Evolutionary conservation across 2,329 filamentous ascomycete species (phyloP).

Genomic region (Cylindrodendrum hubeiense): DNA sequence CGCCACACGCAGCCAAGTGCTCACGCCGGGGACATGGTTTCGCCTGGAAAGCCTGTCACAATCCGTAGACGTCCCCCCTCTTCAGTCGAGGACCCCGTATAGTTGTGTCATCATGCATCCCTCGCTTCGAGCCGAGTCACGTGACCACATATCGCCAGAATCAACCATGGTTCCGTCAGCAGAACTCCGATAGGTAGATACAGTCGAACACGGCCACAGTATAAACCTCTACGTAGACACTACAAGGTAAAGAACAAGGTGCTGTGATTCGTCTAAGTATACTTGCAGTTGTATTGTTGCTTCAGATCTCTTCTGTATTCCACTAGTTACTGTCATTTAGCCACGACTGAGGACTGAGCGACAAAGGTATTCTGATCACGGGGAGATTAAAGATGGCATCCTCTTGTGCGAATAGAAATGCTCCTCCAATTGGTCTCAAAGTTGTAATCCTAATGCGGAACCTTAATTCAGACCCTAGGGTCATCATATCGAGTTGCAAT

Average conservation of each 20-base stretch:
- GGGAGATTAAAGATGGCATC: no score
- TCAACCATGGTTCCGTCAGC: no score
- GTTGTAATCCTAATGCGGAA: no score
- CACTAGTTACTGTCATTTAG: no score
- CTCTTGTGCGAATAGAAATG: not conserved
- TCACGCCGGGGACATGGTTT: constrained; percentile 16
- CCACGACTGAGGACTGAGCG: no score
- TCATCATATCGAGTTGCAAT: not conserved
- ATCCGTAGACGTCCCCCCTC: constrained; percentile 10
- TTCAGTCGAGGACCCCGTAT: constrained; percentile 13
- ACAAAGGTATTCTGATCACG: not conserved
- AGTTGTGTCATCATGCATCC: constrained; percentile 36
- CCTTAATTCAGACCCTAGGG: not conserved
- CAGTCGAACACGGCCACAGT: no score
- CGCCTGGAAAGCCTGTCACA: constrained; percentile 8
- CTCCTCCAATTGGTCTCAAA: not conserved
- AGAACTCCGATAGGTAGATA: no score
- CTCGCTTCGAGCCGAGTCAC: constrained; percentile 24
- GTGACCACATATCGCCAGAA: constrained; percentile 13
- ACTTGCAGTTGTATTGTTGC: no score
- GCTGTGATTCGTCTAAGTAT: no score
- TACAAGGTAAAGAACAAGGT: no score
- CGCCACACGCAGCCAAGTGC: constrained; percentile 20
- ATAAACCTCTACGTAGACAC: no score
- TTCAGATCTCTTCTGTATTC: no score